Evolutionary conservation across 2,329 filamentous ascomycete genomes (phyloP).

Genomic region (Neonectria coccinea): DNA sequence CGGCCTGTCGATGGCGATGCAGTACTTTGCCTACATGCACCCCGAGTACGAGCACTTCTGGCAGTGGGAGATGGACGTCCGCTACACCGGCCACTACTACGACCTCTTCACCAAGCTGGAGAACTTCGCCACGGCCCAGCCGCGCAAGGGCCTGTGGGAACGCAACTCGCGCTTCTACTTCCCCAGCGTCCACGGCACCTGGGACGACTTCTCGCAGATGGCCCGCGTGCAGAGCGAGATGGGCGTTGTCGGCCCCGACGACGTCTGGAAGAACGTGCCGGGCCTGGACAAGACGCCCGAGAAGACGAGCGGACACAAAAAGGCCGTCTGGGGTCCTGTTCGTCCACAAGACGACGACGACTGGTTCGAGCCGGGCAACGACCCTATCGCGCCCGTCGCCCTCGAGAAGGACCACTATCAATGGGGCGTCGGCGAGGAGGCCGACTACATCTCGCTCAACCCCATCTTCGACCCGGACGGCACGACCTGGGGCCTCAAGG

Average conservation of each 20-base stretch:
- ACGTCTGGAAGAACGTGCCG: constrained; percentile 70
- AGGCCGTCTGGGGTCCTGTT: constrained; percentile 85
- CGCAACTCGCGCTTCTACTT: constrained; percentile 83
- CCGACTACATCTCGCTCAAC: constrained; percentile 91
- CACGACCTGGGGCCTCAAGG: constrained; percentile 84
- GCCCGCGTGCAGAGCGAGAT: constrained; percentile 80
- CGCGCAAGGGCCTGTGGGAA: constrained; percentile 85
- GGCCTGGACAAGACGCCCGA: constrained; percentile 55
- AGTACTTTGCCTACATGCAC: constrained; percentile 90
- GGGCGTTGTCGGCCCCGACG: constrained; percentile 73
- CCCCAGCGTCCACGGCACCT: constrained; percentile 79
- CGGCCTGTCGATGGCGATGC: constrained; percentile 92
- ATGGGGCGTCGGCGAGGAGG: constrained; percentile 92
- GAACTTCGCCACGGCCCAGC: constrained; percentile 77
- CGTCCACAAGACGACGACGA: constrained; percentile 76
- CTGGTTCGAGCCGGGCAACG: constrained; percentile 78
- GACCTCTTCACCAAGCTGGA: constrained; percentile 77
- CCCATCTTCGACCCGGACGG: constrained; percentile 91
- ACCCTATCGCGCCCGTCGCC: constrained; percentile 75
- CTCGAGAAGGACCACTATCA: constrained; percentile 83
- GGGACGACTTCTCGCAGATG: constrained; percentile 82
- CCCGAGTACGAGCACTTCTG: constrained; percentile 92
- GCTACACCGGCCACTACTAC: constrained; percentile 90
- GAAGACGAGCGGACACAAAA: constrained; percentile 57
- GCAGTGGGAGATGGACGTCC: constrained; percentile 96